These are phyloP conservation scores for Alternaria brassicicola DNA, from an alignment of 2,329 filamentous ascomycete species.

Conservation along the genomic window DNA sequence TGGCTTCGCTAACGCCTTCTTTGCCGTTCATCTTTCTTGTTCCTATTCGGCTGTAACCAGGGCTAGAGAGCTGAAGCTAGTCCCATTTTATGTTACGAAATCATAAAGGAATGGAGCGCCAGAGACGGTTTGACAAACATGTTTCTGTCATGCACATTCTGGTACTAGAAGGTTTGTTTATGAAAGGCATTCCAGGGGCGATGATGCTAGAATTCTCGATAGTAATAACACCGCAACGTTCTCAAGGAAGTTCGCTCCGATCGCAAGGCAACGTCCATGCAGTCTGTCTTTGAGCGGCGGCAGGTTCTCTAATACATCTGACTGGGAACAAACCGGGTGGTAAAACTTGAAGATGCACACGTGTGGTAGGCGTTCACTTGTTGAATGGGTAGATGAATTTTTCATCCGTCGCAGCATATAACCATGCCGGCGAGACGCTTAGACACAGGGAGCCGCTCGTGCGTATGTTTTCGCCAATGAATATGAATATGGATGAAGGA, in stretches of 20 bases:
- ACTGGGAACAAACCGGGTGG: not conserved
- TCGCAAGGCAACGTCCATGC: not conserved
- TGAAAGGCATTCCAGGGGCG: not conserved
- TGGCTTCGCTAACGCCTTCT: no score
- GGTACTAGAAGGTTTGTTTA: not conserved
- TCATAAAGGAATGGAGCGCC: no score
- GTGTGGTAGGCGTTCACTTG: not conserved
- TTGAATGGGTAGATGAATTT: not conserved
- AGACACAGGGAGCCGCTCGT: not conserved
- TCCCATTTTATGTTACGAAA: no score
- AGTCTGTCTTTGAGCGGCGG: not conserved
- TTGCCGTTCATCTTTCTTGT: no score
- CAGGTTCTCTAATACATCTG: not conserved
- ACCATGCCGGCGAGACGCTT: not conserved
- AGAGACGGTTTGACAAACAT: not conserved
- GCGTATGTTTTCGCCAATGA: not conserved
- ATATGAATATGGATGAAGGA: not conserved
- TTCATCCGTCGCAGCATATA: not conserved
- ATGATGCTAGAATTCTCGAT: not conserved
- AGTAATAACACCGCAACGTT: not conserved
- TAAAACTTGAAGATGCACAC: not conserved
- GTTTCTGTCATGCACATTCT: not conserved
- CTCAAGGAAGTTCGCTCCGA: not conserved
- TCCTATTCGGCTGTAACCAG: no score
- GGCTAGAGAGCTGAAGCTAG: no score